These are phyloP conservation scores for cucumber (Cucumis sativus) DNA, from an alignment of 306 rosid genomes.

Conservation along the genomic window DNA sequence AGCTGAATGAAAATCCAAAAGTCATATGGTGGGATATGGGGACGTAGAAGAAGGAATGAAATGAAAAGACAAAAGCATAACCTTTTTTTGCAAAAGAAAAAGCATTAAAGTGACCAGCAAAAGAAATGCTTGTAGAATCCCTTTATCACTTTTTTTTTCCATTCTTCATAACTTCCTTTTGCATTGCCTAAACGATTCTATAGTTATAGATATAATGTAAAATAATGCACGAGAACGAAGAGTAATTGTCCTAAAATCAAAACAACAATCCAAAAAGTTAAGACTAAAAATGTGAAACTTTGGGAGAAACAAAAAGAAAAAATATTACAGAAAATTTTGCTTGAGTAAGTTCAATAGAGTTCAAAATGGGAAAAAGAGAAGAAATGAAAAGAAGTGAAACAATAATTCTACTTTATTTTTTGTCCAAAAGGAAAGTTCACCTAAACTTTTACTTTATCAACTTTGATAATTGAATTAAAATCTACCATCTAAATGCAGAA, in stretches of 20 bases:
- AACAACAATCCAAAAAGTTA: background rate
- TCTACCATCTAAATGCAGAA: background rate
- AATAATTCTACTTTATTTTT: background rate
- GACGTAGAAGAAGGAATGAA: slow-evolving; percentile 4
- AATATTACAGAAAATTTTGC: background rate
- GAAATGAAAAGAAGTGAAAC: background rate
- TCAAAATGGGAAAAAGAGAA: background rate
- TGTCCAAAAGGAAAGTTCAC: background rate
- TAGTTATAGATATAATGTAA: background rate
- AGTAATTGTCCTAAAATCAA: background rate
- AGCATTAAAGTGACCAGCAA: slow-evolving; percentile 18
- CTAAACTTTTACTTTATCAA: background rate
- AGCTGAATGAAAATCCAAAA: background rate
- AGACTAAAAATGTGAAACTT: background rate
- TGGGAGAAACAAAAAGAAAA: background rate
- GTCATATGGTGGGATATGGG: background rate
- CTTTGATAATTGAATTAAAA: background rate
- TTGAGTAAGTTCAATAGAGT: background rate
- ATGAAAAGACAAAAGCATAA: slow-evolving; percentile 23
- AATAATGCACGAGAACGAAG: background rate
- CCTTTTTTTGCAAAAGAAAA: slow-evolving; percentile 20
- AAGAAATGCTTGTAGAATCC: slow-evolving; percentile 19
- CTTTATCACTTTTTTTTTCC: slow-evolving; percentile 6
- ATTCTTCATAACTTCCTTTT: background rate
- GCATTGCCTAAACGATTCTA: background rate